Base-by-base conservation (phyloP, 306 rosid genomes). In the Trichosanthes truncata region DNA sequence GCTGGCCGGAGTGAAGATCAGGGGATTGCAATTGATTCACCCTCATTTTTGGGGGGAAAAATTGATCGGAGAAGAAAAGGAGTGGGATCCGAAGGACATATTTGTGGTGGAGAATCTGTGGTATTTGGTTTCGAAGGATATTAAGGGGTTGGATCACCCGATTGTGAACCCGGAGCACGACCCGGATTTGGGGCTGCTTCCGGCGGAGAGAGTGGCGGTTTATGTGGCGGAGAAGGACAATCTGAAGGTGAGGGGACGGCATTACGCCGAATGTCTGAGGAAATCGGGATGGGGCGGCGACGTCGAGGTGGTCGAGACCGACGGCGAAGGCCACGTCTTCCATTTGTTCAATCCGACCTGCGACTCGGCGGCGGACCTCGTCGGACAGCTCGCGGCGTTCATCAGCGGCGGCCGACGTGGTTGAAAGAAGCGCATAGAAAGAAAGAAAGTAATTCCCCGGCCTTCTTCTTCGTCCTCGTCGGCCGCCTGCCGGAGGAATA, bases 31-130 rank as follows among this genome's bases (percentile, higher is more conserved):
- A 14, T 49, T 89, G 68, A 83, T 89, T n/a, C 98, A 91, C 84
- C 95, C 93, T 0, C 88, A 84, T 43, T 90, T 93, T 49, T 87
- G 88, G 93, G 96, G 93, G 1, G 81, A 4, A 48, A 90, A 92
- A 9, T 82, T 69, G 43, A 46, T 87, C 4, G 91, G 84, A 9
- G 60, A 60, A 0, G 97, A 90, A 78, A 10, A 29, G 18, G 20
- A 56, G 29, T 40, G 45, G 15, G 79, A 46, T 33, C 4, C 49
- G 3, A 87, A 86, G 21, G 1, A 3, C 0, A 51, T 76, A 1
- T 68, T 7, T 0, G 79, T 29, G 80, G 33, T 67, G 2, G 84
- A 80, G 13, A 4, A 35, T 0, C 55, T 93, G 18, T 93, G 94
- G 96, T 84, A 87, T 41, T 87, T 91, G 46, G 17, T 74, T 0